Conservation (phyloP, 345 rosid species). For the Salix exigua region DNA sequence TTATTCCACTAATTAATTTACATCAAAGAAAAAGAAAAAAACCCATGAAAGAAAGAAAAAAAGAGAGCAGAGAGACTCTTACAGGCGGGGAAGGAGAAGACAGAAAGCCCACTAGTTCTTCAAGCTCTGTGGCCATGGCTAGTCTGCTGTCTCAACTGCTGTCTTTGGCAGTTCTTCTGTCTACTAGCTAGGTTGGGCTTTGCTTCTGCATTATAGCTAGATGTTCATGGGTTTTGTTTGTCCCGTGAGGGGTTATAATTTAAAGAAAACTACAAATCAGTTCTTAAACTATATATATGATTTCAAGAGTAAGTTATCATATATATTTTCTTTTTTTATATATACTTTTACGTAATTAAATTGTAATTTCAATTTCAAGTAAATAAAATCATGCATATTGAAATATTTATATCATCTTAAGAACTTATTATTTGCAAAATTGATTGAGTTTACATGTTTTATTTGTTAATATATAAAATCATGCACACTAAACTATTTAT, state of each 20-base stretch:
- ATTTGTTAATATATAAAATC: too few relatives aligned
- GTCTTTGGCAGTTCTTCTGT: not conserved
- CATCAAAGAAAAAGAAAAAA: not conserved
- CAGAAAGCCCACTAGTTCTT: conserved; percentile 70
- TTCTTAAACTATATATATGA: not conserved
- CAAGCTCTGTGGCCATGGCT: conserved; percentile 80
- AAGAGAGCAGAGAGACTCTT: conserved; percentile 20
- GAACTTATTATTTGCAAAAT: too few relatives aligned
- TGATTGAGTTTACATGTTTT: too few relatives aligned
- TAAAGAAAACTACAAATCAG: not conserved
- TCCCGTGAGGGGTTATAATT: not conserved
- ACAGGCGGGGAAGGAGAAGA: conserved; percentile 68
- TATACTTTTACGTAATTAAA: too few relatives aligned
- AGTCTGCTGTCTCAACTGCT: conserved; percentile 6
- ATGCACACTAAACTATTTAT: too few relatives aligned
- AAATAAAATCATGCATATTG: too few relatives aligned
- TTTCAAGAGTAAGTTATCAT: not conserved
- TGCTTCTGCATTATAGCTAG: not conserved
- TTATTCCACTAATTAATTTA: not conserved
- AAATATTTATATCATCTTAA: too few relatives aligned
- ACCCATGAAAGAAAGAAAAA: too few relatives aligned
- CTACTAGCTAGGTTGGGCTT: not conserved
- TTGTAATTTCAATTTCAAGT: too few relatives aligned
- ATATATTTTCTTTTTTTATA: too few relatives aligned
- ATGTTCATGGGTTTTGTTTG: not conserved